Evolutionary conservation across 2,329 filamentous ascomycete species (phyloP).

Genomic region (Alternaria burnsii): DNA sequence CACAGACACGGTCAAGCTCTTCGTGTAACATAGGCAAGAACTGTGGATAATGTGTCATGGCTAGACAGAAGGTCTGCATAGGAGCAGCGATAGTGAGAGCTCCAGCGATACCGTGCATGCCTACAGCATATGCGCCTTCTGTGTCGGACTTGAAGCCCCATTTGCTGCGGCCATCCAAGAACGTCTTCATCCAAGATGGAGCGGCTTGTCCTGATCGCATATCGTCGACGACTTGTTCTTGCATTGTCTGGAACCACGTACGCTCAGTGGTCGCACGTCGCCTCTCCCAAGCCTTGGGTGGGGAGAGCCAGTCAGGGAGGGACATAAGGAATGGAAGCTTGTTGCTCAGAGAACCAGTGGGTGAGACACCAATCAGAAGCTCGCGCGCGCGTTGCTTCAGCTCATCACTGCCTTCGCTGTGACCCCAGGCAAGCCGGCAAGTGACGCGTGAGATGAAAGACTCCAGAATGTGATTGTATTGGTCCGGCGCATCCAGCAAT

Average conservation of each 20-base stretch:
- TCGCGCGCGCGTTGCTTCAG: constrained; percentile 58
- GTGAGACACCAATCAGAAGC: constrained; percentile 57
- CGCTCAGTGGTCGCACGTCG: constrained; percentile 55
- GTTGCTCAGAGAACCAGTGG: constrained; percentile 56
- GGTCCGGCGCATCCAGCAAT: constrained; percentile 53
- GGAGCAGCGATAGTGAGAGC: constrained; percentile 58
- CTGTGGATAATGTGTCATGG: constrained; percentile 56
- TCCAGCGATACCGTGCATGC: constrained; percentile 59
- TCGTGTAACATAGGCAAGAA: constrained; percentile 53
- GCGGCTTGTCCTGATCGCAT: constrained; percentile 46
- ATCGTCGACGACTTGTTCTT: constrained; percentile 51
- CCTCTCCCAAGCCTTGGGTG: constrained; percentile 57
- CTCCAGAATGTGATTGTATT: constrained; percentile 56
- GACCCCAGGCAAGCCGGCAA: constrained; percentile 58
- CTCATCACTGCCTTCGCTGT: constrained; percentile 55
- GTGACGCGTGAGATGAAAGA: constrained; percentile 58
- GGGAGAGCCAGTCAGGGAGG: constrained; percentile 54
- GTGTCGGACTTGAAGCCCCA: constrained; percentile 55
- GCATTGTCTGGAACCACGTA: constrained; percentile 56
- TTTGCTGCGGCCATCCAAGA: constrained; percentile 51
- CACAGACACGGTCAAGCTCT: constrained; percentile 53
- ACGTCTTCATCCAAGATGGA: constrained; percentile 56
- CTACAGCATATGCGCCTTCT: constrained; percentile 57
- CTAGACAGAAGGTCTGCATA: constrained; percentile 59
- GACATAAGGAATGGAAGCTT: constrained; percentile 57